Base-by-base conservation (phyloP, 2,329 filamentous ascomycete genomes). In the Alternaria sp. region DNA sequence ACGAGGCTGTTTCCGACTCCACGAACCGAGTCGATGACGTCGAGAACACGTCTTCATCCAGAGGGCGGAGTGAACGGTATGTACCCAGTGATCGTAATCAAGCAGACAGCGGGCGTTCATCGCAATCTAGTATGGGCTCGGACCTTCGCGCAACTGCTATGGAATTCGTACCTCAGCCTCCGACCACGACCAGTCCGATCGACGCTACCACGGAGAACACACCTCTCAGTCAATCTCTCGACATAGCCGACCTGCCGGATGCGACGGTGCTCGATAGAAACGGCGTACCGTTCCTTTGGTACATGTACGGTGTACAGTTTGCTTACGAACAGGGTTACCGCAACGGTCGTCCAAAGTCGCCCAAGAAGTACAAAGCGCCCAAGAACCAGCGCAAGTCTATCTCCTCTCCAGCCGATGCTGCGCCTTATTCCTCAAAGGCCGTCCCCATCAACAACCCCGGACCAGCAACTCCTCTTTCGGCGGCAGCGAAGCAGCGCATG, bases 141-240 rank as follows among this genome's bases (percentile, higher is more conserved):
- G 70, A 73, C 21, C 64, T 79, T 20, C 72, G 77, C 33, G 68
- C 77, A 12, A 78, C 75, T 33, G 77, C 76, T 5, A 61, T 69
- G 7, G 74, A 71, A 18, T 79, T 79, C 26, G 60, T 78, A 37
- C 77, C 77, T 33, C 61, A 64, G 10, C 37, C 47, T 26, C 21
- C 18, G 5, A 10, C 37, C 21, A 14, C 23, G 18, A 21, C 44
- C 11, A 18, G 37, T 7, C 23, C 26, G 25, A 23, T 41, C 23
- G 21, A n/a, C 21, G 46, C 5, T n/a, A 15, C 6, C 6, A 11
- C 60, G 11, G 45, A 51, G 14, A 49, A 44, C 5, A n/a, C 11
- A 45, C 25, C 62, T 30, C 33, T 23, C 12, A 30, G n/a, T 10
- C 55, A 58, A 18, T 47, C 43, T 33, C 26, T 59, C 14, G 46